Conservation (phyloP, 2,329 filamentous ascomycete genomes). For the Paramyrothecium sp. region DNA sequence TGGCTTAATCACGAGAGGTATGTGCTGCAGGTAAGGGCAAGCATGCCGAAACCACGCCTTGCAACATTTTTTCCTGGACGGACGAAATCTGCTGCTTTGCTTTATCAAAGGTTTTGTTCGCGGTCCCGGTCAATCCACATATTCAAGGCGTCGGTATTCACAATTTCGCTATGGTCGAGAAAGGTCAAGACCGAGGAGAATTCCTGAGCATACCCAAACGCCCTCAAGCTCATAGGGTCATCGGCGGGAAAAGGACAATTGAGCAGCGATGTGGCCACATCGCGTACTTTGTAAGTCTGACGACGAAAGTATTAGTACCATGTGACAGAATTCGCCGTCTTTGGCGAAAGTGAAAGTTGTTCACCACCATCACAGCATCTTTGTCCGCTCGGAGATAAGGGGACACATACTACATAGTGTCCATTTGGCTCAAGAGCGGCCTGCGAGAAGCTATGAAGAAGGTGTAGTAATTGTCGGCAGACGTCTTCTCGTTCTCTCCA, state of each 20-base stretch:
- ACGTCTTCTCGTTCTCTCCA: constrained; percentile 34
- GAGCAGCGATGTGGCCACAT: constrained; percentile 30
- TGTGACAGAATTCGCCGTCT: neutral
- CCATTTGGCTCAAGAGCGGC: constrained; percentile 31
- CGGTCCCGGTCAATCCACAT: constrained; percentile 22
- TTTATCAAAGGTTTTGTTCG: no score
- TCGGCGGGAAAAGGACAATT: constrained; percentile 28
- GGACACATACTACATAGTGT: constrained; percentile 24
- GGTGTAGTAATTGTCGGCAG: constrained; percentile 31
- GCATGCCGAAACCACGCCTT: no score
- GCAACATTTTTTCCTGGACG: no score
- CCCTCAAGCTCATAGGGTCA: constrained; percentile 19
- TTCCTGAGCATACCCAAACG: constrained; percentile 24
- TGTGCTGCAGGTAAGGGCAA: no score
- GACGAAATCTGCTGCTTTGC: no score
- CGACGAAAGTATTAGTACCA: neutral
- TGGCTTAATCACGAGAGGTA: no score
- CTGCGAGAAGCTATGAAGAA: constrained; percentile 29
- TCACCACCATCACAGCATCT: no score
- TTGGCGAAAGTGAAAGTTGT: no score
- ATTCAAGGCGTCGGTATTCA: constrained; percentile 26
- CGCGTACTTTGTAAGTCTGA: constrained; percentile 30
- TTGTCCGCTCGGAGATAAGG: neutral
- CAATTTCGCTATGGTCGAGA: constrained; percentile 27
- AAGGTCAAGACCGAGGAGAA: constrained; percentile 23